Evolutionary conservation across 1,284 basidiomycete genomes (phyloP), one percentile per base, ranked within the genome.

Genomic region (Trichosporon inkin): DNA sequence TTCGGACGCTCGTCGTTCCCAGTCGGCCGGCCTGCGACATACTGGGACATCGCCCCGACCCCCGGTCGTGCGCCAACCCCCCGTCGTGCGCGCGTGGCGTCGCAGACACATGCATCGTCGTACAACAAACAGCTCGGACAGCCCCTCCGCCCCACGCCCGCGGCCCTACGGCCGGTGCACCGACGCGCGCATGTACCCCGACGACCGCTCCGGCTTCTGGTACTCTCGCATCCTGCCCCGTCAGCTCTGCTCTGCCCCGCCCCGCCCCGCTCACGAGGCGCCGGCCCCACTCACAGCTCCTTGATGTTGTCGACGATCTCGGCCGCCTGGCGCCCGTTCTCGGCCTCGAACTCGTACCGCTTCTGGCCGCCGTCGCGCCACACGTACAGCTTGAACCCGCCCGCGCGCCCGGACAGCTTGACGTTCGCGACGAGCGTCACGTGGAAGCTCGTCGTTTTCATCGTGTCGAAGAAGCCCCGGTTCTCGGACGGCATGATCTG

Each of bases 311-410:
- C 58, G 11, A 77, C 69, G 41, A 78, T 78, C 59, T 78, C 77
- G 38, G 67, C 72, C 24, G 93, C 92, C 60, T 87, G 77, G 71
- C 86, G 86, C 0, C 88, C 82, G 68, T 82, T 92, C 76, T 96
- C 94, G 0, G 93, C 94, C 78, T 99, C 96, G 73, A 98, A 97
- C 71, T 99, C 95, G 74, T 98, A 99, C 35, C 94, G 83, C 81
- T 99, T 99, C 62, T 82, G 79, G 35, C 85, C 84, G 10, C 84
- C 83, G 52, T 88, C 86, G 41, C 86, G 80, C 70, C 83, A 82
- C 4, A 91, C 86, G 40, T 89, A 82, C 22, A 92, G 80, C 80
- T 96, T 96, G 84, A 99, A 95, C 22, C 85, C 85, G 3, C 87
- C 84, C 5, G 86, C 85, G 73, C 94, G 90, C 47, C 86, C 84